phyloP scores from a whole-genome alignment of 2,329 filamentous ascomycete genomes.

The Nemania bipapillata region DNA sequence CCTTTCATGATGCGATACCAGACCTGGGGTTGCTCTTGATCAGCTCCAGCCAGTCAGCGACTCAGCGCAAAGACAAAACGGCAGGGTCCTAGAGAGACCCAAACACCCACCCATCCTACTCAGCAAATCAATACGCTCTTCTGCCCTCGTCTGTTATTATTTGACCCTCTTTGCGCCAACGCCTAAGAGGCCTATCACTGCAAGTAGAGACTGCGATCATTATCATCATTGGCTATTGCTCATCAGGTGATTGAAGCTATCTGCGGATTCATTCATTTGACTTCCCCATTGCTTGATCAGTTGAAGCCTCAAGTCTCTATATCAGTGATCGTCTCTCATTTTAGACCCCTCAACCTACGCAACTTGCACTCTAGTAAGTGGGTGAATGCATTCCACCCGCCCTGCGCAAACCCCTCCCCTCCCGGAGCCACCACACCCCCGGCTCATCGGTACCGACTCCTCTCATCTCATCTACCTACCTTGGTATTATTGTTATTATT shows the following conservation, averaged over 20 bases:
- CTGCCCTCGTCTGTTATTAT: slow-evolving; percentile 56
- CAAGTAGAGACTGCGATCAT: slow-evolving; percentile 56
- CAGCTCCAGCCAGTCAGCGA: slow-evolving; percentile 51
- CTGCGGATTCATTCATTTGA: slow-evolving; percentile 58
- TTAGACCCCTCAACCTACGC: slow-evolving; percentile 35
- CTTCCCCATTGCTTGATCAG: slow-evolving; percentile 48
- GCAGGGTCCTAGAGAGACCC: slow-evolving; percentile 33
- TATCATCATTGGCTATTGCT: slow-evolving; percentile 60
- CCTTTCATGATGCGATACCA: slow-evolving; percentile 39
- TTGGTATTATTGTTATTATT: slow-evolving; percentile 37
- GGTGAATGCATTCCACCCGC: slow-evolving; percentile 39
- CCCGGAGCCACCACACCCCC: slow-evolving; percentile 43
- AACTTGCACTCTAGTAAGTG: slow-evolving; percentile 44
- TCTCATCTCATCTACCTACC: slow-evolving; percentile 32
- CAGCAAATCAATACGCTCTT: slow-evolving; percentile 65
- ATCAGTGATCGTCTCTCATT: slow-evolving; percentile 37
- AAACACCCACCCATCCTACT: slow-evolving; percentile 40
- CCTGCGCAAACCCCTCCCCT: slow-evolving; percentile 34
- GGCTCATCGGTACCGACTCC: slow-evolving; percentile 44
- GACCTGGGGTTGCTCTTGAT: slow-evolving; percentile 41
- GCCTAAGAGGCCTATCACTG: slow-evolving; percentile 64
- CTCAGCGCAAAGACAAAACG: slow-evolving; percentile 47
- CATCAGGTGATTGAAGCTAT: slow-evolving; percentile 64
- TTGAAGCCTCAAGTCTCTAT: slow-evolving; percentile 43
- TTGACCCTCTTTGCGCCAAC: slow-evolving; percentile 51